Conservation (phyloP, 2,329 filamentous ascomycete species). For the Decorospora gaudefroyi region DNA sequence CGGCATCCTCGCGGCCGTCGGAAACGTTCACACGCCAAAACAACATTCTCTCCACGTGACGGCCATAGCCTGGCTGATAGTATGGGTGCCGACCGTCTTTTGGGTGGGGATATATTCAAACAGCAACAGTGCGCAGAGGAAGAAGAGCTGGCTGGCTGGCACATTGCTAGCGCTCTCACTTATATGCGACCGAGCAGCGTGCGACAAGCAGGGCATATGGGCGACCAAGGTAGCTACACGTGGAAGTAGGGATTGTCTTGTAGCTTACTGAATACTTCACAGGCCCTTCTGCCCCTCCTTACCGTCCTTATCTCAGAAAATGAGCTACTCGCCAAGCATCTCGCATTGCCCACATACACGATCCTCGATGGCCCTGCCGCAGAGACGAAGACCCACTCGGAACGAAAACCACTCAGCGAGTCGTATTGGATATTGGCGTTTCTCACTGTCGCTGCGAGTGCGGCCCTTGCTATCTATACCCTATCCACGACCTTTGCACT, state of each 20-base stretch:
- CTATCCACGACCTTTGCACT: constrained; percentile 46
- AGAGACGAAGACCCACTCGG: constrained; percentile 21
- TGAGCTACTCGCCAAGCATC: constrained; percentile 30
- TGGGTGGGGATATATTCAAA: constrained; percentile 41
- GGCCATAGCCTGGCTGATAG: constrained; percentile 49
- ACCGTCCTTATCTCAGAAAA: constrained; percentile 39
- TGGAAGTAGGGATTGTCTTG: background rate
- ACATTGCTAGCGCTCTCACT: constrained; percentile 49
- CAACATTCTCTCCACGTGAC: constrained; percentile 52
- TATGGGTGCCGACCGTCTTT: constrained; percentile 46
- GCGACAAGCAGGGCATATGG: constrained; percentile 51
- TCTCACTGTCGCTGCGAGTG: constrained; percentile 44
- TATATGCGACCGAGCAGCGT: constrained; percentile 52
- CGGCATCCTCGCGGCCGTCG: constrained; percentile 42
- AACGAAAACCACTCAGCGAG: constrained; percentile 20
- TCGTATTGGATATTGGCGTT: constrained; percentile 41
- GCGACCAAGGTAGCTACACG: constrained; percentile 51
- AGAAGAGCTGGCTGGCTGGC: constrained; percentile 49
- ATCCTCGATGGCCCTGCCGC: constrained; percentile 26
- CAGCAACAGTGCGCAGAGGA: constrained; percentile 31
- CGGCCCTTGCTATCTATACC: constrained; percentile 43
- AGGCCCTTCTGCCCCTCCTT: constrained; percentile 46
- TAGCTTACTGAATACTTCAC: constrained; percentile 8
- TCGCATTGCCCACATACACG: constrained; percentile 30
- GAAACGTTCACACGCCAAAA: constrained; percentile 42